A percentile compares a stretch with the other conserved stretches of the same genome.
phyloP scores from a whole-genome alignment of 192 early-diverging fungal species.

The Backusella tuberculispora region DNA sequence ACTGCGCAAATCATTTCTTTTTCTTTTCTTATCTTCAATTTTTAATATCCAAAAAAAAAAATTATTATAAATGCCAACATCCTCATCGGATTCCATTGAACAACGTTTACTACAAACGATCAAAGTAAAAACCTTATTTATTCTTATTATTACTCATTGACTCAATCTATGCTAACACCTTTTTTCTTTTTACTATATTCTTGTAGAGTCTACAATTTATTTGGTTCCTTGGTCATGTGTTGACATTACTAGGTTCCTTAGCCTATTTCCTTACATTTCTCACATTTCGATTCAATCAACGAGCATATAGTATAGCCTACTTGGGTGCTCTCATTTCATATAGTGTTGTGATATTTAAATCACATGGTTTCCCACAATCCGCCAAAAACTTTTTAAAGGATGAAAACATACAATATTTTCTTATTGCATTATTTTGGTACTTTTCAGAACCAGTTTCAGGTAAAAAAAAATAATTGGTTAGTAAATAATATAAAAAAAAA shows the following conservation, averaged over 20 bases:
- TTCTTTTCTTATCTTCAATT: too few species aligned
- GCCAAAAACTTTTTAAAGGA: slow-evolving; percentile 63
- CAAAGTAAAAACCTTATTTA: too few species aligned
- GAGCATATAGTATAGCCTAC: slow-evolving; percentile 63
- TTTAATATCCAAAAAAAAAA: too few species aligned
- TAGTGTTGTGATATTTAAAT: slow-evolving; percentile 80
- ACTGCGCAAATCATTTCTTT: too few species aligned
- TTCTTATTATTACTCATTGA: too few species aligned
- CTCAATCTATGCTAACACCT: too few species aligned
- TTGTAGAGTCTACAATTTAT: slow-evolving; percentile 53
- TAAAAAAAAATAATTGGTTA: slow-evolving; percentile 34
- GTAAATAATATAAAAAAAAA: too few species aligned
- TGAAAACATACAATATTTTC: slow-evolving; percentile 81
- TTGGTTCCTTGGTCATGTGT: slow-evolving; percentile 56
- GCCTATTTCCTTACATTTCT: slow-evolving; percentile 47
- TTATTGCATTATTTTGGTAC: slow-evolving; percentile 70
- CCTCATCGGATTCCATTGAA: too few species aligned
- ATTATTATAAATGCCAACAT: too few species aligned
- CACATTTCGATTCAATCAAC: slow-evolving; percentile 45
- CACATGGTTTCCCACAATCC: slow-evolving; percentile 60
- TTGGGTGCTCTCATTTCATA: slow-evolving; percentile 70
- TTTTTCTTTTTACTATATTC: too few species aligned
- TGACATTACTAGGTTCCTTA: slow-evolving; percentile 41
- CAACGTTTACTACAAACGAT: too few species aligned
- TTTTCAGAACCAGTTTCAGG: slow-evolving; percentile 66